Percentiles rank a stretch among this genome's conserved stretches.
These are phyloP conservation scores for Verticillium albo-atrum DNA, from an alignment of 2,329 filamentous ascomycete species.

Conservation along the genomic window DNA sequence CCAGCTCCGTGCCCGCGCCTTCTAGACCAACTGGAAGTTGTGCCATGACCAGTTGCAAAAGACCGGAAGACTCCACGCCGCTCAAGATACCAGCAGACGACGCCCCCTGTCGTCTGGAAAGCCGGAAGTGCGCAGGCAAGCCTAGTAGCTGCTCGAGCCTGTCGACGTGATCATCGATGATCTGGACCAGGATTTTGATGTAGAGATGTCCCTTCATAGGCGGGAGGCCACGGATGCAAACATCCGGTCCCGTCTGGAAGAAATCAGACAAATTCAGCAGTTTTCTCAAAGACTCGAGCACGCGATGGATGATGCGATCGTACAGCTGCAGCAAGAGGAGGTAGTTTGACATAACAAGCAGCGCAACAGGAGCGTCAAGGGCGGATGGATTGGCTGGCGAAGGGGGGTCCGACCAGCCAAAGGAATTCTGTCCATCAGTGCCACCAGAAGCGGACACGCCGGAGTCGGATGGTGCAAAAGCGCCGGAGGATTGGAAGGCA, in stretches of 20 bases:
- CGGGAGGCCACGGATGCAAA: neutral
- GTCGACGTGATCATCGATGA: neutral
- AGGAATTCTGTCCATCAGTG: neutral
- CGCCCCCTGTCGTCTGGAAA: neutral
- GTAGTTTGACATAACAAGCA: neutral
- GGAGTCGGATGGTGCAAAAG: neutral
- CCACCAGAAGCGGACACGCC: neutral
- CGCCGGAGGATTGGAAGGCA: neutral
- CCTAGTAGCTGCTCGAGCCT: neutral
- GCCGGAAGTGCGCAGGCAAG: neutral
- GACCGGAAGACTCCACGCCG: neutral
- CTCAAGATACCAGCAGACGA: neutral
- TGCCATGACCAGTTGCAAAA: neutral
- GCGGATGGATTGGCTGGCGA: neutral
- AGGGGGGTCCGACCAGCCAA: neutral
- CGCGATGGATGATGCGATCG: neutral
- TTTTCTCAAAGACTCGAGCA: neutral
- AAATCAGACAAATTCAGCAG: neutral
- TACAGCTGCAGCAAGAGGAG: neutral
- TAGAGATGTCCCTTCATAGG: neutral
- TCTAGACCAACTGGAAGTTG: neutral
- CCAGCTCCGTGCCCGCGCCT: too few species aligned
- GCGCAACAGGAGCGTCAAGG: neutral
- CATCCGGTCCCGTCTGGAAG: neutral
- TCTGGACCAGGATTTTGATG: neutral